phyloP scores from a whole-genome alignment of 1,139 yeast genomes.

The Eremothecium gossypii region DNA sequence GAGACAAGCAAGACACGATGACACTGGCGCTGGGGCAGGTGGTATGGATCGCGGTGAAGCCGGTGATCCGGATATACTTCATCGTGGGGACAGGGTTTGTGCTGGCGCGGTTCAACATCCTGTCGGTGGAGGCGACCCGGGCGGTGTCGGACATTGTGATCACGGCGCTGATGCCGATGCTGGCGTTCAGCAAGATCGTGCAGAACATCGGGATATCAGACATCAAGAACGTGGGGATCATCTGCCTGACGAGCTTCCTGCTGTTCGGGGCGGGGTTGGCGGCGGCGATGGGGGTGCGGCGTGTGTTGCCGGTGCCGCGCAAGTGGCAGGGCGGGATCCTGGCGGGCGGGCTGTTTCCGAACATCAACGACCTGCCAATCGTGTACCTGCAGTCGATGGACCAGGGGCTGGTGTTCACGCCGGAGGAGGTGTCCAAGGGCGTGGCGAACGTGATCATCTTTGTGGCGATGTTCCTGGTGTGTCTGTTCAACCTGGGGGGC shows the following conservation, averaged over 20 bases:
- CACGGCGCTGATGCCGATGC: slow-evolving; percentile 64
- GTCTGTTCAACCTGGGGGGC: slow-evolving; percentile 72
- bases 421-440: slow-evolving; percentile 60
- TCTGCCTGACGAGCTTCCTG: slow-evolving; percentile 39
- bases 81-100: slow-evolving; percentile 66
- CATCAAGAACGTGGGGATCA: slow-evolving; percentile 68
- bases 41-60: slow-evolving; percentile 79
- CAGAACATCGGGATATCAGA: slow-evolving; percentile 61
- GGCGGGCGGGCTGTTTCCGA: slow-evolving; percentile 69
- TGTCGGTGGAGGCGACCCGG: slow-evolving; percentile 67
- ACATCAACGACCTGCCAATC: slow-evolving; percentile 80
- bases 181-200: slow-evolving; percentile 73
- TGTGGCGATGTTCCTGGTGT: slow-evolving; percentile 58
- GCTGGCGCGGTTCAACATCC: slow-evolving; percentile 55
- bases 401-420: slow-evolving; percentile 48
- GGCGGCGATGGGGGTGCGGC: slow-evolving; percentile 25
- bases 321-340: slow-evolving; percentile 78
- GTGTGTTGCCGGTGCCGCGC: slow-evolving; percentile 45
- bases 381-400: slow-evolving; percentile 83
- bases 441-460: slow-evolving; percentile 81
- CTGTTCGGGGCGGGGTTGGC: slow-evolving; percentile 27
- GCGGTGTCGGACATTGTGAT: slow-evolving; percentile 65
- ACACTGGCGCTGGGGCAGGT: slow-evolving; percentile 50
- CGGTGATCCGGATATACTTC: slow-evolving; percentile 79
- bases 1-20: slow-evolving; percentile 21